Evolutionary conservation across 345 rosid genomes (phyloP).

Genomic region (Salix udensis): DNA sequence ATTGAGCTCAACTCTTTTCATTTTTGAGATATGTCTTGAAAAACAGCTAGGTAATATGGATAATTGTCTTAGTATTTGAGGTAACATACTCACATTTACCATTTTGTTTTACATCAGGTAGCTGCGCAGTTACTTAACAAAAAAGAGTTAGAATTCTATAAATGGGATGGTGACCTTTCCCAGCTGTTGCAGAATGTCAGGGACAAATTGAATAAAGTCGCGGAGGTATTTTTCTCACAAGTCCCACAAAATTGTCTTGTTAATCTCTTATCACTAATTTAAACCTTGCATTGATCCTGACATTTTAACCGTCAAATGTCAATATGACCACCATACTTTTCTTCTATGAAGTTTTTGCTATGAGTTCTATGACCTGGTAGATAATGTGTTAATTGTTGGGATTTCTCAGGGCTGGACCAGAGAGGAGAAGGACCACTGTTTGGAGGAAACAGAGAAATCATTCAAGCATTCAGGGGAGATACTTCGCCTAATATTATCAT

Average conservation of each 20-base stretch:
- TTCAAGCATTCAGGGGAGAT: slow-evolving; percentile 87
- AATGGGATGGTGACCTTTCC: slow-evolving; percentile 83
- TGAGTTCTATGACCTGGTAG: not conserved
- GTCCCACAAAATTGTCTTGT: not conserved
- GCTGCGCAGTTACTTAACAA: slow-evolving; percentile 61
- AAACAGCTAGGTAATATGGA: not conserved
- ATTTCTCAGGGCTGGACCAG: slow-evolving; percentile 71
- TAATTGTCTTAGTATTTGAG: not conserved
- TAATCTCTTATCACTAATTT: not conserved
- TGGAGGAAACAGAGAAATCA: slow-evolving; percentile 93
- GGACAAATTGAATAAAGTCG: slow-evolving; percentile 71
- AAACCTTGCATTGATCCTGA: not conserved
- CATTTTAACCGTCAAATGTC: not conserved
- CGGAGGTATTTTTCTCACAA: slow-evolving; percentile 41
- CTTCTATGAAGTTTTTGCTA: not conserved
- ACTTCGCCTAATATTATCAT: slow-evolving; percentile 73
- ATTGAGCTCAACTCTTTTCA: not conserved
- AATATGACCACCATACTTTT: not conserved
- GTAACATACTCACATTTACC: not conserved
- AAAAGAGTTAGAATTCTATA: slow-evolving; percentile 73
- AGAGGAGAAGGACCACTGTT: slow-evolving; percentile 83
- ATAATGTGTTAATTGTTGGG: slow-evolving; percentile 2
- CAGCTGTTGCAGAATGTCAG: slow-evolving; percentile 72
- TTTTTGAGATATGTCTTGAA: not conserved
- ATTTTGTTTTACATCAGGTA: slow-evolving; percentile 38